phyloP scores from a whole-genome alignment of 2,329 filamentous ascomycete genomes.

The Colletotrichum sp. region DNA sequence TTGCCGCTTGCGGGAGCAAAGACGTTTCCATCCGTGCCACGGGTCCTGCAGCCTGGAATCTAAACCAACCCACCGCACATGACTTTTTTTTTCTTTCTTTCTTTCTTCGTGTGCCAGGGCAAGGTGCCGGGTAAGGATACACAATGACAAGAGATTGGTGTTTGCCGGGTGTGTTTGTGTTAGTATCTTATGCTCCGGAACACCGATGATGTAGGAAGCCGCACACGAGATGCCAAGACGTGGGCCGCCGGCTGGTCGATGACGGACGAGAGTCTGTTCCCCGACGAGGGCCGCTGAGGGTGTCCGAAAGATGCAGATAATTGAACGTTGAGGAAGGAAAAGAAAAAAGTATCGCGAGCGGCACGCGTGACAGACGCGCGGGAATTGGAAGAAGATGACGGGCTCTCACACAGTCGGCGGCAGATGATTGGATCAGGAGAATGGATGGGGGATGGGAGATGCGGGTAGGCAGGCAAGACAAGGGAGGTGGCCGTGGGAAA shows the following conservation, averaged over 20 bases:
- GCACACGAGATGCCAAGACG: neutral
- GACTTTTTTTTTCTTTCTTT: neutral
- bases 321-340: neutral
- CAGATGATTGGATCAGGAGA: neutral
- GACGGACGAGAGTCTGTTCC: neutral
- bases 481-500: neutral
- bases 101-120: neutral
- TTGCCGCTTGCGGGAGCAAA: conserved; percentile 8
- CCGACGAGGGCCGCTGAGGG: neutral
- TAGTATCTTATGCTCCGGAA: neutral
- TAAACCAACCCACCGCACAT: neutral
- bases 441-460: neutral
- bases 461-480: neutral
- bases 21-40: conserved; percentile 17
- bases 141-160: neutral
- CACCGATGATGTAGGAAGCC: neutral
- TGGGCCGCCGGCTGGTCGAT: neutral
- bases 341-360: neutral
- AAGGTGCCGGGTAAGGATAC: neutral
- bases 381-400: neutral
- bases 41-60: neutral
- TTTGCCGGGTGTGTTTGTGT: neutral
- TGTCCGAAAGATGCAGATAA: neutral
- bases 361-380: conserved; percentile 8
- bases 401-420: neutral